These are phyloP conservation scores for Rosa chinensis DNA, from an alignment of 306 rosid genomes.

Conservation along the genomic window DNA sequence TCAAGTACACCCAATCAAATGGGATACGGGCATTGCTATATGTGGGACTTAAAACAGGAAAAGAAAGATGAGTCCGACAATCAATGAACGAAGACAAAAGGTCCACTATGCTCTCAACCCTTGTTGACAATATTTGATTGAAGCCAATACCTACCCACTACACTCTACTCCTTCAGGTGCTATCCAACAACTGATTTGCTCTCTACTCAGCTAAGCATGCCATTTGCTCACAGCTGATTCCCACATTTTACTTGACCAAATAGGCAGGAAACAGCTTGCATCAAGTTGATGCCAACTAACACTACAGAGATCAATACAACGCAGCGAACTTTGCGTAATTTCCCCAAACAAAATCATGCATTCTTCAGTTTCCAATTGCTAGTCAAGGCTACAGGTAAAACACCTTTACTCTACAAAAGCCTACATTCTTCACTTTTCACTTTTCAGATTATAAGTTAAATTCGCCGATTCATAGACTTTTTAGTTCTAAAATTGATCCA, in stretches of 20 bases:
- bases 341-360: background rate
- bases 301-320: background rate
- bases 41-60: background rate
- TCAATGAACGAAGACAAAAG: background rate
- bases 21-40: background rate
- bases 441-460: too few species aligned
- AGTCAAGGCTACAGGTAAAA: background rate
- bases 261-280: background rate
- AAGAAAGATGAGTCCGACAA: background rate
- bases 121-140: background rate
- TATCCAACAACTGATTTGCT: background rate
- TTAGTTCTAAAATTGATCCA: background rate
- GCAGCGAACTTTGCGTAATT: background rate
- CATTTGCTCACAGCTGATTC: background rate
- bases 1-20: background rate
- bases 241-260: background rate
- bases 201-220: background rate
- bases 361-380: background rate
- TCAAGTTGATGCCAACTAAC: background rate
- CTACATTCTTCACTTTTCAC: too few species aligned
- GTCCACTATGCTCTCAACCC: background rate
- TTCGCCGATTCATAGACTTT: background rate
- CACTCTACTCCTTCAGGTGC: background rate
- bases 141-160: background rate
- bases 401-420: too few species aligned